Percentiles rank a stretch among this genome's conserved stretches.
Conservation (phyloP, 805 yeast species). For the Diddensiella caesifluorescens region DNA sequence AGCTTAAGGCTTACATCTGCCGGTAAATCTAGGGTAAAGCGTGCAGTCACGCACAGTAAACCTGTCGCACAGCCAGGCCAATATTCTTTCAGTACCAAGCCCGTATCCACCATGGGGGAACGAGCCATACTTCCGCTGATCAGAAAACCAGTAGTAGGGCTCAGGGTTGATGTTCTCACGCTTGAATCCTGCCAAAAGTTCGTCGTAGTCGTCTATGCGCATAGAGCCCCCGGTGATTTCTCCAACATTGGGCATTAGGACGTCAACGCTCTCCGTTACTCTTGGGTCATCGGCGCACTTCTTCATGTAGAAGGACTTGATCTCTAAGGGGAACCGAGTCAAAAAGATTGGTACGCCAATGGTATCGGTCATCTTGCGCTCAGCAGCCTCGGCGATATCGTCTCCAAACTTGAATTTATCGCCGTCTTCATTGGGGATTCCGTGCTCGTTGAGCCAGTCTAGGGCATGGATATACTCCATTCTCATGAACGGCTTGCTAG, state of each 20-base stretch:
- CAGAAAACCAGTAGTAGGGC: slow-evolving; percentile 93
- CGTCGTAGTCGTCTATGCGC: slow-evolving; percentile 84
- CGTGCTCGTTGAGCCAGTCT: slow-evolving; percentile 95
- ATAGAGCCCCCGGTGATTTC: slow-evolving; percentile 98
- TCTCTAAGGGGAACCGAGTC: slow-evolving; percentile 92
- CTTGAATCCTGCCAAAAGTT: slow-evolving; percentile 82
- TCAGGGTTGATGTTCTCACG: slow-evolving; percentile 83
- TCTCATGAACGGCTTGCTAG: slow-evolving; percentile 82
- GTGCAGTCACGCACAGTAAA: slow-evolving; percentile 98
- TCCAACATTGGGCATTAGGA: slow-evolving; percentile 98
- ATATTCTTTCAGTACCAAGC: slow-evolving; percentile 93
- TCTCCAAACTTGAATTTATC: slow-evolving; percentile 93
- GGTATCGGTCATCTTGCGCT: slow-evolving; percentile 95
- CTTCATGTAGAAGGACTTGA: slow-evolving; percentile 97
- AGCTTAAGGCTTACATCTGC: slow-evolving; percentile 87
- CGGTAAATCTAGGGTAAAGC: slow-evolving; percentile 94
- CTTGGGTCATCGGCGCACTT: slow-evolving; percentile 83
- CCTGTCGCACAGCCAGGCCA: slow-evolving; percentile 97
- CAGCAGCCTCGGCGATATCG: slow-evolving; percentile 99
- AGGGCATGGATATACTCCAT: slow-evolving; percentile 87
- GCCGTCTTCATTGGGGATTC: slow-evolving; percentile 90
- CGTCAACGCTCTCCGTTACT: slow-evolving; percentile 97
- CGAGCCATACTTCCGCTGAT: slow-evolving; percentile 94
- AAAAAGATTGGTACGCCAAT: slow-evolving; percentile 89
- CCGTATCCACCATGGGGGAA: slow-evolving; percentile 99